Base-by-base conservation (phyloP, 2,329 filamentous ascomycete species). In the Phyllosticta citribraziliensis region DNA sequence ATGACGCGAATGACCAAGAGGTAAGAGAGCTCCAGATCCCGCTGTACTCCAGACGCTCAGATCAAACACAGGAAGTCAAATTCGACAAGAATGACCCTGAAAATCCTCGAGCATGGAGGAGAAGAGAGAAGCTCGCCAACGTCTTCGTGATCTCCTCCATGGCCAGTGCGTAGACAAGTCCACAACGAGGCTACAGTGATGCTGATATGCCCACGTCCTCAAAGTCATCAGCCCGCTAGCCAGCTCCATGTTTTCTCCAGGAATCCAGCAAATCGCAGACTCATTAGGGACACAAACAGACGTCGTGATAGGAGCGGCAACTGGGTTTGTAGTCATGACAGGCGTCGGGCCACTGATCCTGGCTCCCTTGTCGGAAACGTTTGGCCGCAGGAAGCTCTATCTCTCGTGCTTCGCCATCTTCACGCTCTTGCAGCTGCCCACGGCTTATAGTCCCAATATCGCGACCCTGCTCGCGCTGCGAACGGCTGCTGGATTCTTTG, bases 211-310 rank as follows among this genome's bases (percentile, higher is more conserved):
- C 25, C 27, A 8, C 5, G 2, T 30, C 27, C 27, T 5, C n/a
- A 8, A 52, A 76, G 73, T 80, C 47, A 64, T 80, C 1, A 77
- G 75, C 19, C 78, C 78, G 0, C 71, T 80, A 20, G 78, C 77
- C 1, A 76, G 73, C 20, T 78, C 75, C 50, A 80, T 81, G 77
- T 81, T 81, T 68, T 80, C 78, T 0, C 79, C 79, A 0, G 79
- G 78, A 1, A 80, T 81, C 58, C 67, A 71, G 10, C 75, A 81
- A 61, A 81, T 81, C 52, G 79, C 79, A 2, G 68, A 76, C 54
- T 75, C 76, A 27, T 70, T 82, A 19, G 61, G 76, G 52, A 78
- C 77, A 0, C 69, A 68, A 5, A 68, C 70, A 2, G 71, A 74
- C 12, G 70, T 69, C 10, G 78, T 81, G 22, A 78, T 81, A 52